Base-by-base conservation (phyloP, 2,329 filamentous ascomycete genomes). In the Aureobasidium mangrovei region DNA sequence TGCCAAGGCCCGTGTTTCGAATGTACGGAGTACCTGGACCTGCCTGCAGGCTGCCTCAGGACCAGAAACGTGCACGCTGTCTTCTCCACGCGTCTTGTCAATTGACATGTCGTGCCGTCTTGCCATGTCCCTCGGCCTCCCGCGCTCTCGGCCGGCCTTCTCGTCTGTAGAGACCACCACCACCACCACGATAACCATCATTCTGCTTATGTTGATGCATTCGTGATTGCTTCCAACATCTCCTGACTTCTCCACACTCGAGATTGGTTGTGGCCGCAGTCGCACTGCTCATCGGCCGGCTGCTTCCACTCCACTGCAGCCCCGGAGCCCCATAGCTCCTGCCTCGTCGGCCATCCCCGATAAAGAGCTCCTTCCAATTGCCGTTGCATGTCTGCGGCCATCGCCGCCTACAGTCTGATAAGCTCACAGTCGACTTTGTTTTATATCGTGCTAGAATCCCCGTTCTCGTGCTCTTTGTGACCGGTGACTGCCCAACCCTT, bases 361-460 rank as follows among this genome's bases (percentile, higher is more conserved):
- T 39, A 32, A 2, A n/a, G 9, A 38, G 35, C 35, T 38, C 41
- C 51, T 24, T 12, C 35, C 31, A 32, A 41, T 31, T 36, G 10
- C 36, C 36, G 46, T 49, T 31, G 36, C 36, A 29, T 33, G 27
- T 39, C 7, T n/a, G 31, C 36, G 47, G 47, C n/a, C 28, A 18
- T 38, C 31, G 38, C 47, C 47, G 47, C 38, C 28, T 29, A 42
- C 29, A 32, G 10, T 27, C 39, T 33, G 47, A 51, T 51, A 51
- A 51, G 47, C 36, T 51, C 32, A 7, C 47, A 26, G 38, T 41
- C 38, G 12, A 7, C 47, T 12, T 24, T 32, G 8, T n/a, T 42
- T 29, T 51, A 51, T 51, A 51, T 51, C 38, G 33, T 27, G 10
- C 29, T 42, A 26, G 18, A 18, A 1, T 18, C 18, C 18, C 18